Evolutionary conservation across 306 rosid species (phyloP), one percentile per base, ranked within the genome.

Genomic region (Albizia julibrissin): DNA sequence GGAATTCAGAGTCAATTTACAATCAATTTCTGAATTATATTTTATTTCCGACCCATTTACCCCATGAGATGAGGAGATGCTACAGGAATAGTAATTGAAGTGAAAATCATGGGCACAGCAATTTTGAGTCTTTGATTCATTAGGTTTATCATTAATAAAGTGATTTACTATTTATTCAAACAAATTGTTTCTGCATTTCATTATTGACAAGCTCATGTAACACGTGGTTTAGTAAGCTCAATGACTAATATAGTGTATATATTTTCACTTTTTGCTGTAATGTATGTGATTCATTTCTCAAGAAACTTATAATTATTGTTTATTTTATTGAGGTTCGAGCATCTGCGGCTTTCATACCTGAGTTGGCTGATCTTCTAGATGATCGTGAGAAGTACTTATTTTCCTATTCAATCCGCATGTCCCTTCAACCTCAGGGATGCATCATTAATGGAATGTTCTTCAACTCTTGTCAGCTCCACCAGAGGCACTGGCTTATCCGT

Each of bases 401-500:
- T 89, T 50, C 95, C 5, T 95, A 95, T 87, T 95, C 95, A 37
- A 87, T 95, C 85, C 95, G 92, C 81, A 81, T 95, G 91, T 93
- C 97, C 78, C 93, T 93, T 81, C 89, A 68, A 73, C 87, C 79
- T 34, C 89, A 86, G 85, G 99, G 98, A 37, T 93, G 97, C 56
- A 27, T 85, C 77, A 52, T 95, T 43, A 82, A 87, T 84, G 93
- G 97, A 74, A 81, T 87, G 83, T 43, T 82, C 62, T 88, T 88
- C 82, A n/a, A 77, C 84, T 86, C 97, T 81, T 91, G 99, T 84
- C 99, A 93, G 81, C 89, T 95, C 84, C 72, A 86, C 47, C 49
- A 77, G 88, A 89, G 99, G 84, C 97, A 72, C 85, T 95, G 99
- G 99, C 72, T 86, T 68, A 85, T 95, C 61, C 89, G 82, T 81